Evolutionary conservation across 306 rosid species (phyloP).

Genomic region (Sicyos edulis): DNA sequence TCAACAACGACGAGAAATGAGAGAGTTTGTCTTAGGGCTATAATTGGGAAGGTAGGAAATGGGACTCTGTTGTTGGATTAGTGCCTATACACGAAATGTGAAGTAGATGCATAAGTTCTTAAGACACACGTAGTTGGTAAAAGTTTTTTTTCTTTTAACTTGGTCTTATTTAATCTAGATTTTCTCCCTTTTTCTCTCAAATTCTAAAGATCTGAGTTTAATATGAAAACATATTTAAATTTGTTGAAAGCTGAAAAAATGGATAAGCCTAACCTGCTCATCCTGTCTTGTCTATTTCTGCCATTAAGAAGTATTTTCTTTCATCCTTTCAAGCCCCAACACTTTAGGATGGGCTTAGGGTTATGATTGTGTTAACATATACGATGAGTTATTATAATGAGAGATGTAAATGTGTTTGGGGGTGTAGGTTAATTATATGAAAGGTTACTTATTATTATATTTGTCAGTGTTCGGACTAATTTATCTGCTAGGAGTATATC

Average conservation of each 20-base stretch:
- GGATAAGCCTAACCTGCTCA: background rate
- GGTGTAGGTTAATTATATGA: too few relatives aligned
- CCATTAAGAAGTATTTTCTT: background rate
- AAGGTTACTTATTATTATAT: too few relatives aligned
- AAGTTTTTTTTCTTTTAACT: background rate
- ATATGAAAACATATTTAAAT: too few relatives aligned
- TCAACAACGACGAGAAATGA: background rate
- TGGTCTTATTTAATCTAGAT: conserved; percentile 11
- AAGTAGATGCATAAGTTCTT: conserved; percentile 13
- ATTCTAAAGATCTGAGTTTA: conserved; percentile 7
- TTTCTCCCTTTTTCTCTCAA: background rate
- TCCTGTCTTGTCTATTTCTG: background rate
- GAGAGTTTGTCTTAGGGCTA: conserved; percentile 16
- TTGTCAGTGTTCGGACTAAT: too few relatives aligned
- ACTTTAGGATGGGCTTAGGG: too few relatives aligned
- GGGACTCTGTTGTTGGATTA: background rate
- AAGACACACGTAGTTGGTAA: conserved; percentile 6
- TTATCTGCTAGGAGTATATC: too few relatives aligned
- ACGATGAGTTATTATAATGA: too few relatives aligned
- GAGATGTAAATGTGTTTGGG: too few relatives aligned
- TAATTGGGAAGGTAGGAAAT: background rate
- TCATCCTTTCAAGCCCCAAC: too few relatives aligned
- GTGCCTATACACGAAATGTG: conserved; percentile 1
- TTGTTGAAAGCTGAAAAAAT: background rate
- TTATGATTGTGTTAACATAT: too few relatives aligned